Base-by-base conservation (phyloP, 228 moss, liverwort and hornwort genomes). In the Sphagnum fallax region DNA sequence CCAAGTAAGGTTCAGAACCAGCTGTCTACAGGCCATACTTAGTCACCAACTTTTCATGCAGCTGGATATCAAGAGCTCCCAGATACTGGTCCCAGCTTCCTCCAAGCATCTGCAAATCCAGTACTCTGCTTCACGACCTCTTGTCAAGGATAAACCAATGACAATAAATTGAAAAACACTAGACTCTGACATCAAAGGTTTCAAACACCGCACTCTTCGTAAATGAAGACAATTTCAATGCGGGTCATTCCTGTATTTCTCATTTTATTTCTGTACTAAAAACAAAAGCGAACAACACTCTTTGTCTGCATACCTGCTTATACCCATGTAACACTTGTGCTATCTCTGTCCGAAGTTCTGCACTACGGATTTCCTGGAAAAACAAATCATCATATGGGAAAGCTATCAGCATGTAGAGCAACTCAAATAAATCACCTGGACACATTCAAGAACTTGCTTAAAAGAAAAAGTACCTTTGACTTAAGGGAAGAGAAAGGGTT, bases 311-410 rank as follows among this genome's bases (percentile, higher is more conserved):
- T 73, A 91, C 96, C 92, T 92, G 91, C 69, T 96, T 96, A 73
- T 89, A 96, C 71, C 96, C 96, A 83, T 96, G 78, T 72, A 96
- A 75, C 65, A 96, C 92, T 78, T 91, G 91, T 12, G 91, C 89
- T 75, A 96, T 89, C 75, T 96, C 96, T 52, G 84, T 78, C 50
- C 93, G 82, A 76, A 96, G 88, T 53, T 96, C 96, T 58, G 84
- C 67, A 72, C 91, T 92, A 52, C 92, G 91, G 47, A 96, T 96
- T 76, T 92, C 96, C 96, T 96, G 85, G 60, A 60, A 32, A 53
- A 16, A 55, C 12, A 55, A 55, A 12, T 12, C 55, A 12, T 55
- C 55, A 55, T 12, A 55, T 55, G 1, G 32, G 8, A 55, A 8
- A 55, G 55, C 55, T 55, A 32, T 32, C 32, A 32, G 32, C 32